Evolutionary conservation across 495 filamentous ascomycete species (phyloP).

Genomic region (Physcia stellaris): DNA sequence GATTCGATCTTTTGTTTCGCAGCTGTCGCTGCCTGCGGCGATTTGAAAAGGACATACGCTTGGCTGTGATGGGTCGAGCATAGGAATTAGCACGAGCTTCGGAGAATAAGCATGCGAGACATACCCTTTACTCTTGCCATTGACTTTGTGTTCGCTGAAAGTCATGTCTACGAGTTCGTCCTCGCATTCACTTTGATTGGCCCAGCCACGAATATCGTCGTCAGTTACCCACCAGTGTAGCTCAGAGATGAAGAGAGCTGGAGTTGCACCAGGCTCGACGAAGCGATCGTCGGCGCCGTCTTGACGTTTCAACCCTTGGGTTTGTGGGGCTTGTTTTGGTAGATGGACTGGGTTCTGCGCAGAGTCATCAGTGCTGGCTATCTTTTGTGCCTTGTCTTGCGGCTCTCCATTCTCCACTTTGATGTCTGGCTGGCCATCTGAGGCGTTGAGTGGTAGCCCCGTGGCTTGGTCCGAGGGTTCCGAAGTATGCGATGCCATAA

Average conservation of each 20-base stretch:
- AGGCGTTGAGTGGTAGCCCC: slow-evolving; percentile 17
- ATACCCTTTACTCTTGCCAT: slow-evolving; percentile 96
- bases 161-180: slow-evolving; percentile 83
- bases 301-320: slow-evolving; percentile 64
- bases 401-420: slow-evolving; percentile 20
- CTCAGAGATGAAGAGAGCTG: slow-evolving; percentile 72
- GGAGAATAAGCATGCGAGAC: no score
- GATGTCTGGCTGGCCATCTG: slow-evolving; percentile 26
- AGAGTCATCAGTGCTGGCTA: slow-evolving; percentile 33
- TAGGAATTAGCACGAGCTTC: not conserved
- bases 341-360: slow-evolving; percentile 24
- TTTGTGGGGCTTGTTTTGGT: slow-evolving; percentile 34
- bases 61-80: slow-evolving; percentile 48
- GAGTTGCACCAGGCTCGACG: slow-evolving; percentile 69
- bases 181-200: slow-evolving; percentile 59
- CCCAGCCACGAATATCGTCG: slow-evolving; percentile 86
- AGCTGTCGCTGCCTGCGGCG: slow-evolving; percentile 73
- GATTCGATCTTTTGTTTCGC: slow-evolving; percentile 70
- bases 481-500: slow-evolving; percentile 12
- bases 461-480: slow-evolving; percentile 25
- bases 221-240: slow-evolving; percentile 95
- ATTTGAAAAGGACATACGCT: slow-evolving; percentile 77
- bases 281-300: slow-evolving; percentile 61
- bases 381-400: slow-evolving; percentile 28
- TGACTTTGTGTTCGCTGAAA: slow-evolving; percentile 96